Base-by-base conservation (phyloP, 345 rosid species). In the Kandelia obovata region DNA sequence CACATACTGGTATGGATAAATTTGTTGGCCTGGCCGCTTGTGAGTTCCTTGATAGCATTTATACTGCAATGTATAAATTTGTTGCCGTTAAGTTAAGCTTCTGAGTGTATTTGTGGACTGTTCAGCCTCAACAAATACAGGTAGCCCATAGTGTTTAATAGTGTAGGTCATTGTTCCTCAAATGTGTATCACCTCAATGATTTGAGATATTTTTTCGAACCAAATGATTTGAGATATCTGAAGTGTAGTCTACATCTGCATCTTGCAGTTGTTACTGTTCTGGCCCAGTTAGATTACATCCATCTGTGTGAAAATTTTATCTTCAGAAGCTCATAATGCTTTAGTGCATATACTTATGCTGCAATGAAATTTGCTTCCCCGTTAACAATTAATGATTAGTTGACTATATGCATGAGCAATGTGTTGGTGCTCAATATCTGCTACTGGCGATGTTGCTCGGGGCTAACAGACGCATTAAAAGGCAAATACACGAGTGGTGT, bases 91-190 rank as follows among this genome's bases (percentile, higher is more conserved):
- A 52, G 49, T 64, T 55, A 66, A 65, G 65, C 53, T 23, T 66
- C 49, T 34, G 58, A 23, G 58, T 61, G 74, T 78, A 66, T 39
- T 23, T 63, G 69, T 63, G 69, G 70, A 71, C 64, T 15, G 58
- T 32, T 34, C 46, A 68, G 78, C 69, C 71, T 67, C 71, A 70
- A 64, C 65, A 65, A 79, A 62, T 79, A 71, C 81, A 65, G 59
- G 58, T 58, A 66, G 68, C n/a, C 57, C 63, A 37, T 71, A 64
- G 37, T 77, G 80, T 84, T 53, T 57, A 73, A 71, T 67, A 80
- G 75, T 56, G 70, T 78, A 78, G 84, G 81, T 67, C 72, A 65
- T 61, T 77, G 56, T 58, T 66, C 63, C 53, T 56, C 75, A 64
- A 69, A 70, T 77, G 76, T 71, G 61, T 75, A 73, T 80, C 49